Conservation (phyloP, 768 basidiomycete genomes). For the Neoboletus subvelutipes region DNA sequence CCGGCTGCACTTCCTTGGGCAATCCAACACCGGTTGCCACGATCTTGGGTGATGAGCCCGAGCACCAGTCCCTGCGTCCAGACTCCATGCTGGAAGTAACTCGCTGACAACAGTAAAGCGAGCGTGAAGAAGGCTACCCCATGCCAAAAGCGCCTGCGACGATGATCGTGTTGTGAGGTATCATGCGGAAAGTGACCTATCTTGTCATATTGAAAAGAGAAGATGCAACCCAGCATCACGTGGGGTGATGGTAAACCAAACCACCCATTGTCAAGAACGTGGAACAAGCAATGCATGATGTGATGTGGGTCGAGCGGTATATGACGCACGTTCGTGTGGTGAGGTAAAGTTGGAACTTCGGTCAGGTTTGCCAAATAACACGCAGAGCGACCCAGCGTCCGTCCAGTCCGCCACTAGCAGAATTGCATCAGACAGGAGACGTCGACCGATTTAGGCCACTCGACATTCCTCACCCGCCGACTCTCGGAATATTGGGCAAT, state of each 20-base stretch:
- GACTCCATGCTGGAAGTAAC: conserved; percentile 12
- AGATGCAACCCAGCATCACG: conserved; percentile 6
- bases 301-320: not conserved
- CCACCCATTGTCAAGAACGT: conserved; percentile 3
- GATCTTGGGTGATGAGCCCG: not conserved
- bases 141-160: conserved; percentile 3
- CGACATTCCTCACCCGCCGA: not conserved
- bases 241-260: not conserved
- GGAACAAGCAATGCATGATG: conserved; percentile 4
- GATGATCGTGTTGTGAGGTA: not conserved
- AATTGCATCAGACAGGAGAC: conserved; percentile 3
- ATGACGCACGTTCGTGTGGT: conserved; percentile 27
- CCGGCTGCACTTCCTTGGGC: conserved; percentile 27
- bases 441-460: not conserved
- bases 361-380: not conserved
- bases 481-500: conserved; percentile 78
- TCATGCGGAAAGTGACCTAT: not conserved
- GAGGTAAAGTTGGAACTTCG: conserved; percentile 6
- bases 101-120: conserved; percentile 12
- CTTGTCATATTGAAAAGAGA: conserved; percentile 7
- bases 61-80: conserved; percentile 7
- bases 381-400: no score
- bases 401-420: not conserved
- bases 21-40: conserved; percentile 3
- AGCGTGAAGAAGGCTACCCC: conserved; percentile 11